Conservation (phyloP, 2,329 filamentous ascomycete genomes). For the Ophiocordyceps robertsii region DNA sequence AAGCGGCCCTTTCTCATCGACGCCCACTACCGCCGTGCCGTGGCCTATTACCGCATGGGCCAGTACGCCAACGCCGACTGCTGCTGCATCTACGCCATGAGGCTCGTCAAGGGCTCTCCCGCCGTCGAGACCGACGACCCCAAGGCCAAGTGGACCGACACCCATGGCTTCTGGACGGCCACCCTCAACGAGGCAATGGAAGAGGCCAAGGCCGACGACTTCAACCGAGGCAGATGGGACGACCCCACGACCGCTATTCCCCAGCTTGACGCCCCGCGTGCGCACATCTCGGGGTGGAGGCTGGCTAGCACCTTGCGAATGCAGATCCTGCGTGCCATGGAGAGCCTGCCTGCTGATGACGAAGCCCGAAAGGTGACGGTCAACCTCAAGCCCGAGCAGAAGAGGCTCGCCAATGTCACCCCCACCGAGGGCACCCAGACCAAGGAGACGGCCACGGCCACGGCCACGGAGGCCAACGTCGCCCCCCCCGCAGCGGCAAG, state of each 20-base stretch:
- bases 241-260: neutral
- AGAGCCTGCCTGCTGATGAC: conserved; percentile 28
- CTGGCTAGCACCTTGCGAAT: conserved; percentile 31
- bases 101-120: conserved; percentile 18
- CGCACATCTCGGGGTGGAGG: conserved; percentile 17
- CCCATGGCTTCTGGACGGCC: conserved; percentile 32
- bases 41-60: conserved; percentile 57
- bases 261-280: neutral
- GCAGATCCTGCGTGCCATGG: conserved; percentile 32
- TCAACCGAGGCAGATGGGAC: conserved; percentile 9
- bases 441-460: neutral
- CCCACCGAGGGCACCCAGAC: neutral
- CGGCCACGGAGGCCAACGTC: neutral
- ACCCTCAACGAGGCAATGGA: conserved; percentile 16
- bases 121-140: conserved; percentile 19
- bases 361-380: conserved; percentile 31
- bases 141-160: conserved; percentile 20
- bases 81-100: conserved; percentile 48
- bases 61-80: conserved; percentile 63
- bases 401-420: conserved; percentile 7
- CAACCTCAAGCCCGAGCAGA: conserved; percentile 15
- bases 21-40: conserved; percentile 69
- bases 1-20: conserved; percentile 64
- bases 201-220: conserved; percentile 16
- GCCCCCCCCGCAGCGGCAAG: neutral